Base-by-base conservation (phyloP, 1,284 basidiomycete genomes). In the Ceratobasidium theobromae region DNA sequence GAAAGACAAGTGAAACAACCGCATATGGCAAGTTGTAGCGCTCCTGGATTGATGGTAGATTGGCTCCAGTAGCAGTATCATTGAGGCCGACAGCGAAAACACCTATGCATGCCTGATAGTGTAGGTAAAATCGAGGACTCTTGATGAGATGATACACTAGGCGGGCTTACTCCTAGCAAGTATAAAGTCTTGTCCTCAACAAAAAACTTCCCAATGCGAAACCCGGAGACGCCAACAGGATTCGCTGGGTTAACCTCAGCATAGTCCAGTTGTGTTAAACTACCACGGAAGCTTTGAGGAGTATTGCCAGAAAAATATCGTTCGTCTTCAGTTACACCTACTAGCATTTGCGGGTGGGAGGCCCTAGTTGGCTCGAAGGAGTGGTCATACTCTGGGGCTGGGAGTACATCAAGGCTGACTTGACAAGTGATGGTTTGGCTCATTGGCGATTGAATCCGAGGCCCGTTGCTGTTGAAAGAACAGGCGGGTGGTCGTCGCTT, bases 1-100 rank as follows among this genome's bases (percentile, higher is more conserved):
- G 27, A 30, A 58, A 58, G 6, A 58, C 55, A n/a, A 58, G 43
- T 18, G 55, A 58, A 28, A 58, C 55, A 18, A 46, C 43, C 38
- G 41, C 43, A 58, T 58, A 58, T 16, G 55, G 38, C n/a, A 58
- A 43, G 14, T 58, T 45, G 30, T 58, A 58, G 14, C 48, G 55
- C 5, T 58, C 30, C 30, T 58, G 55, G 41, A 58, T 46, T 12
- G 55, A 58, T 4, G 55, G 55, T 18, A 58, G 55, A 30, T 58
- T 58, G 14, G 55, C 55, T 8, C 55, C 55, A n/a, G 55, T 58
- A 11, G 55, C 55, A 11, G 55, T 58, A 21, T 46, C 41, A 33
- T 58, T 58, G 28, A 58, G 28, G 5, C 55, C 43, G 14, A 46
- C 27, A 2, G 43, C 30, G 35, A 58, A 58, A 25, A 25, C 43